phyloP scores from a whole-genome alignment of 116 monocot species.

The Phalaenopsis hybrid region DNA sequence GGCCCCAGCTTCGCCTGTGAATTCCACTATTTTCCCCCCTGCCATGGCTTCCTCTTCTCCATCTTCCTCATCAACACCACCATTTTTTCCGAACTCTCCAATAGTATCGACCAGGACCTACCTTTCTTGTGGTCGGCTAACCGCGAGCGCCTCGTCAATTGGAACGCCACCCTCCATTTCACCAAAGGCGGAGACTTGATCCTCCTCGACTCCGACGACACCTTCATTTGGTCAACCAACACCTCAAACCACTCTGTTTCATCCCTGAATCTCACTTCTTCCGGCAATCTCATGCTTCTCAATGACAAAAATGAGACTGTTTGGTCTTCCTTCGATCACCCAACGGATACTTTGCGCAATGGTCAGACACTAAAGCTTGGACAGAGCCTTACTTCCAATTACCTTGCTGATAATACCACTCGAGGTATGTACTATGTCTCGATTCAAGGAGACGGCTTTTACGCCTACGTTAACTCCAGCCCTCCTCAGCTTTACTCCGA shows the following conservation, averaged over 20 bases:
- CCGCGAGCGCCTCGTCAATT: constrained; percentile 8
- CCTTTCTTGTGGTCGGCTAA: constrained; percentile 29
- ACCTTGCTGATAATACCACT: constrained; percentile 1
- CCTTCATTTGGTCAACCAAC: constrained; percentile 25
- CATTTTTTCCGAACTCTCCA: background rate
- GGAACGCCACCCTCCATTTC: constrained; percentile 24
- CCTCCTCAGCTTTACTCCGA: constrained; percentile 19
- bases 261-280: background rate
- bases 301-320: background rate
- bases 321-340: constrained; percentile 47
- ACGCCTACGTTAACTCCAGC: constrained; percentile 16
- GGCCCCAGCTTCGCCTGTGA: constrained; percentile 25
- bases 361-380: constrained; percentile 29
- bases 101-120: too few relatives aligned
- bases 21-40: constrained; percentile 18
- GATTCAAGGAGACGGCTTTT: constrained; percentile 8
- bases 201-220: constrained; percentile 18
- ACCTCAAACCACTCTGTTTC: constrained; percentile 15
- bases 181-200: constrained; percentile 18
- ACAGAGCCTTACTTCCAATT: constrained; percentile 25
- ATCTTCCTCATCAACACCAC: constrained; percentile 13
- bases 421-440: constrained; percentile 18
- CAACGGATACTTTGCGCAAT: constrained; percentile 26
- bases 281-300: constrained; percentile 37
- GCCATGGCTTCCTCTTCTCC: constrained; percentile 16